phyloP scores from a whole-genome alignment of 78 protist genomes.

The Protostelium mycophagum region DNA sequence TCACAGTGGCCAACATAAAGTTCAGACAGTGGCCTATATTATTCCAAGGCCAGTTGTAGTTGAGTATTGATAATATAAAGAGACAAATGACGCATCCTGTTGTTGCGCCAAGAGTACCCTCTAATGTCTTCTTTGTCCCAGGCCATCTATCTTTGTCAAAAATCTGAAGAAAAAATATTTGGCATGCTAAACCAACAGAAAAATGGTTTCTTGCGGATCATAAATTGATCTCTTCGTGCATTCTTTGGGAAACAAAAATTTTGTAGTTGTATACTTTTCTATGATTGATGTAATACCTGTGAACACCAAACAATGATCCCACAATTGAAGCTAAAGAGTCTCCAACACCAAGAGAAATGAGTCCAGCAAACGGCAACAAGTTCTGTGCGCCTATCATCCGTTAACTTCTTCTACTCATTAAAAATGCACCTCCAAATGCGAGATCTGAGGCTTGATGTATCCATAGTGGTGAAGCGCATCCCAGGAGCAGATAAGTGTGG shows the following conservation, averaged over 20 bases:
- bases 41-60: background rate
- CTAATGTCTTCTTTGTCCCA: background rate
- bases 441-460: background rate
- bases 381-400: background rate
- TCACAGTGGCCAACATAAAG: background rate
- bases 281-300: background rate
- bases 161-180: no score
- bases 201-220: no score
- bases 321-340: constrained; percentile 61
- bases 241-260: no score
- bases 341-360: constrained; percentile 46
- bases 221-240: no score
- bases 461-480: constrained; percentile 71
- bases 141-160: background rate
- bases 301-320: constrained; percentile 45
- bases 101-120: background rate
- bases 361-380: constrained; percentile 10
- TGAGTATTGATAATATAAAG: background rate
- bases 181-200: no score
- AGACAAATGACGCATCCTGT: background rate
- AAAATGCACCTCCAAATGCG: background rate
- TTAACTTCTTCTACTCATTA: constrained; percentile 3
- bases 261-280: no score
- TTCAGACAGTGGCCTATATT: no score
- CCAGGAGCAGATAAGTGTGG: constrained; percentile 67